Base-by-base conservation (phyloP, 306 rosid species). In the Myrica gale region DNA sequence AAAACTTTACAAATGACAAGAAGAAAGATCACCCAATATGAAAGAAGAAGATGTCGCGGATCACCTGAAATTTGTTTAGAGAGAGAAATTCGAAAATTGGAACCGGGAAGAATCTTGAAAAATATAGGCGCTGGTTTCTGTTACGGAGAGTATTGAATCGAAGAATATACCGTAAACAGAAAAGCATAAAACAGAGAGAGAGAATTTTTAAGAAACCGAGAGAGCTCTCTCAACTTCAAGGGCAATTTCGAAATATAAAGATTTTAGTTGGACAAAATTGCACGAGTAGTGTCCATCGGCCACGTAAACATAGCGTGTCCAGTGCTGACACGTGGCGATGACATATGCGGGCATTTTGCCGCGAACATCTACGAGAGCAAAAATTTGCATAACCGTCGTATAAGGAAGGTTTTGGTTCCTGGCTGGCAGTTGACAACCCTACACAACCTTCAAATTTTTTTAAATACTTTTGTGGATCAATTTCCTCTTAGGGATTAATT, bases 151-250 rank as follows among this genome's bases (percentile, higher is more conserved):
- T 42, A 87, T 87, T 87, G 90, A 83, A 82, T 52, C 84, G 74
- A 72, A 75, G 92, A 87, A 93, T 89, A 93, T 90, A 82, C 92
- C 81, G 73, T 41, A 4, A 62, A 20, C 47, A 56, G 52, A 62
- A 75, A 53, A 72, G 69, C 81, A 67, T 62, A 71, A 77, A 76
- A 71, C 37, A 32, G 37, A 72, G 53, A 23, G 51, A 58, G 66
- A 3, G 57, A 76, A 74, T 76, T 54, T 72, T 72, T 61, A 39
- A n/a, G 9, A 70, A 15, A 7, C 60, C 7, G 67, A 41, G 74
- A 41, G 74, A 56, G 12, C 74, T 41, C 39, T 76, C 1, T 17
- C 72, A 60, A 69, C 56, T 2, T 0, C 26, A 61, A 67, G 89
- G 97, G 76, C 21, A 82, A 7, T 83, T 76, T 80, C 17, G 94